Percentiles rank a stretch among this genome's conserved stretches.
Conservation (phyloP, 805 yeast species). For the Komagataella pseudopastoris region DNA sequence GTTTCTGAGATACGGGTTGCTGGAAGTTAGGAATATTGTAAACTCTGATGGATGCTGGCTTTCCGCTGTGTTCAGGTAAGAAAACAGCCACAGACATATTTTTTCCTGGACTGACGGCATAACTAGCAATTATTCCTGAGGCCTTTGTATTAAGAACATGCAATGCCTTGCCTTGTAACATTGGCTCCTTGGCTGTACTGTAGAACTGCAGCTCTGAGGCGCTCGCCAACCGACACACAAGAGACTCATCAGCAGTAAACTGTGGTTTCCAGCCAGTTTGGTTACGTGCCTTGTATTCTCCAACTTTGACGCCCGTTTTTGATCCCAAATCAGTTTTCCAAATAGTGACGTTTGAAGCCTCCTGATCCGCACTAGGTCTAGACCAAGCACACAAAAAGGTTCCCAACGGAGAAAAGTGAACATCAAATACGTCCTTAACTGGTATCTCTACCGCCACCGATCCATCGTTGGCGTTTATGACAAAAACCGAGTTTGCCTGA, state of each 20-base stretch:
- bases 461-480: conserved; percentile 44
- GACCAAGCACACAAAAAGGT: conserved; percentile 80
- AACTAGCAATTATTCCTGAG: conserved; percentile 29
- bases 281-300: conserved; percentile 60
- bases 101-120: conserved; percentile 73
- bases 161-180: conserved; percentile 33
- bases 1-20: conserved; percentile 73
- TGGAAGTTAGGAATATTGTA: conserved; percentile 65
- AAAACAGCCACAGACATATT: conserved; percentile 87
- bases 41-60: conserved; percentile 80
- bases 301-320: conserved; percentile 27
- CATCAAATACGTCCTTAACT: conserved; percentile 59
- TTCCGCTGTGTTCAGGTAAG: conserved; percentile 74
- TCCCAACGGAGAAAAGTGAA: conserved; percentile 84
- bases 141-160: conserved; percentile 45
- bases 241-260: conserved; percentile 68
- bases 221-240: conserved; percentile 40
- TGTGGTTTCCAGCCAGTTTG: conserved; percentile 93
- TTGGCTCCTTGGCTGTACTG: conserved; percentile 26
- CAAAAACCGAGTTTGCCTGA: conserved; percentile 44
- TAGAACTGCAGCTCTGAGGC: conserved; percentile 56
- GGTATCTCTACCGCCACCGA: conserved; percentile 32
- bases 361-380: conserved; percentile 68
- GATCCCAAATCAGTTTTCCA: conserved; percentile 35
- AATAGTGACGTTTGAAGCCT: conserved; percentile 69